A percentile compares a stretch with the other conserved stretches of the same genome.
Conservation (phyloP, 2,329 filamentous ascomycete genomes). For the Exserohilum turcica region DNA sequence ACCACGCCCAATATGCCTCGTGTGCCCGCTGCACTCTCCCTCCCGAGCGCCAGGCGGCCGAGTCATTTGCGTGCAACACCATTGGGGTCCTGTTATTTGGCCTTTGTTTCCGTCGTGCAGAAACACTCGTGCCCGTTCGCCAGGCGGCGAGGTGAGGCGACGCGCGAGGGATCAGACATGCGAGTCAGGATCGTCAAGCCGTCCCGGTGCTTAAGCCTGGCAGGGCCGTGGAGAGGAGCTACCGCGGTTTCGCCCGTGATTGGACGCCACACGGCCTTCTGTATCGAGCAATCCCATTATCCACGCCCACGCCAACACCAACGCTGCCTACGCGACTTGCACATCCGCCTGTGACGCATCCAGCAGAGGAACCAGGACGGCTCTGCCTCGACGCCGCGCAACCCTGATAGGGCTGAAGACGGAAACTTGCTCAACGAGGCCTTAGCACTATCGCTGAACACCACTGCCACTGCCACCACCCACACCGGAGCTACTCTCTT, state of each 20-base stretch:
- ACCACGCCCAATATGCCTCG: too few species aligned
- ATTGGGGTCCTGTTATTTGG: background rate
- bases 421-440: slow-evolving; percentile 18
- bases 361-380: background rate
- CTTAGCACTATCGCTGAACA: background rate
- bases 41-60: slow-evolving; percentile 2
- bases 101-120: background rate
- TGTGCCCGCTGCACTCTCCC: too few species aligned
- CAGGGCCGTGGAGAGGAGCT: background rate
- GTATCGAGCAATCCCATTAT: background rate
- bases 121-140: background rate
- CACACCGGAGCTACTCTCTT: background rate
- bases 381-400: slow-evolving; percentile 1
- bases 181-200: slow-evolving; percentile 3
- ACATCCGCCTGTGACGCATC: slow-evolving; percentile 11
- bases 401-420: slow-evolving; percentile 12
- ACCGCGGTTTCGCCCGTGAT: background rate
- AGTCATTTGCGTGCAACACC: slow-evolving; percentile 1
- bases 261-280: slow-evolving; percentile 3
- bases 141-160: background rate
- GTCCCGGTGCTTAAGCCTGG: background rate
- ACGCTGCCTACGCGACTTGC: slow-evolving; percentile 13
- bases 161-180: background rate
- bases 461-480: too few species aligned
- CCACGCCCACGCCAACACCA: too few species aligned